Base-by-base conservation (phyloP, 345 rosid genomes). In the Raphanus raphanistrum region DNA sequence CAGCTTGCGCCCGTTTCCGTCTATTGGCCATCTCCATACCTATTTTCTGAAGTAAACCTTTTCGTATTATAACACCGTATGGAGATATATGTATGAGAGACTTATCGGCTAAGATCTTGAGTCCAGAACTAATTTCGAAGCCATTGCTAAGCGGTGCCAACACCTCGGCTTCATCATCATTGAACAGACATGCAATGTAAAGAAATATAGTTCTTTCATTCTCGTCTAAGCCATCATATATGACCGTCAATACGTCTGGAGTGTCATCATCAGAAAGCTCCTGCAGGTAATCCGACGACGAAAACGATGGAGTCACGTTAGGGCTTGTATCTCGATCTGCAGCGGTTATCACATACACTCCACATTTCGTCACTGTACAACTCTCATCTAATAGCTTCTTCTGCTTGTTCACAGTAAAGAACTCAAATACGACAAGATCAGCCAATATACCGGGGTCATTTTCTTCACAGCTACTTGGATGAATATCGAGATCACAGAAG, bases 51-150 rank as follows among this genome's bases (percentile, higher is more conserved):
- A 62, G 66, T 6, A 62, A n/a, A 2, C 10, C 17, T 29, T 6
- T 6, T 3, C 25, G 41, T 36, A 62, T 41, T 31, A 31, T 0
- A 31, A 62, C 17, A 62, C 66, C 66, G 17, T 31, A 31, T 1
- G 66, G 21, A 62, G 75, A 59, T 71, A 27, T 17, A 38, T 4
- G 3, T 59, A 59, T 38, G 57, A 71, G 67, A 71, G 66, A 71
- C 58, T 17, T 60, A 9, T 15, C 1, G 6, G 75, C 66, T 71
- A 71, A 38, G 7, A 38, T 26, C 38, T 41, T 9, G 28, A 71
- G 4, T 16, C 65, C 6, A 5, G 4, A 59, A 7, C 75, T 71
- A 59, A 38, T 11, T 0, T 11, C 57, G 41, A 74, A 35, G 71
- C 17, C 71, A n/a, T 25, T 52, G 13, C 8, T 35, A 74, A 25